Evolutionary conservation across 2,329 filamentous ascomycete species (phyloP).

Genomic region (Fusarium poae): DNA sequence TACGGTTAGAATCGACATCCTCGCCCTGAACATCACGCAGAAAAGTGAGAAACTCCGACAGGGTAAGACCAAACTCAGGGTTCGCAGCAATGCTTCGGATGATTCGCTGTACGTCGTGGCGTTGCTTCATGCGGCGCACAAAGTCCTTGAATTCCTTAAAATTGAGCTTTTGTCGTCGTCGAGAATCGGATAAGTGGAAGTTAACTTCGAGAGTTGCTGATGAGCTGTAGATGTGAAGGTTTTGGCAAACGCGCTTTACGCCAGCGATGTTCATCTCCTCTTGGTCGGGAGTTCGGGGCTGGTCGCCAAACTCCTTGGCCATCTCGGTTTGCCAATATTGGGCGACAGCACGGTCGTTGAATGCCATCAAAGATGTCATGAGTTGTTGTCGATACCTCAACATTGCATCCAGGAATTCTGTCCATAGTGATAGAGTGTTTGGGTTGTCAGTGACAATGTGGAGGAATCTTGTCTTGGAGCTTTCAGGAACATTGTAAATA

Average conservation of each 20-base stretch:
- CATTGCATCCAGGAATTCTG: slow-evolving; percentile 83
- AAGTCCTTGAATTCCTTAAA: slow-evolving; percentile 88
- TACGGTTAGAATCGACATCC: slow-evolving; percentile 74
- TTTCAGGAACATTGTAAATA: slow-evolving; percentile 83
- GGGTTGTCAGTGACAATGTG: slow-evolving; percentile 86
- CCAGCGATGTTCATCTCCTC: slow-evolving; percentile 82
- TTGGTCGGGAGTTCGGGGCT: slow-evolving; percentile 65
- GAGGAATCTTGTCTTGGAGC: slow-evolving; percentile 86
- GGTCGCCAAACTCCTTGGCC: slow-evolving; percentile 72
- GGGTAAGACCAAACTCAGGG: slow-evolving; percentile 73
- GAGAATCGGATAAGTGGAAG: slow-evolving; percentile 79
- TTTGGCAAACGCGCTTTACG: slow-evolving; percentile 86
- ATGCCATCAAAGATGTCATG: slow-evolving; percentile 90
- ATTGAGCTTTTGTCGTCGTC: slow-evolving; percentile 74
- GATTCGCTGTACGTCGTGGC: slow-evolving; percentile 82
- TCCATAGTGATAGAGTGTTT: slow-evolving; percentile 82
- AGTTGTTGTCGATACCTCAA: slow-evolving; percentile 88
- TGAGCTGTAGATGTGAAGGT: slow-evolving; percentile 91
- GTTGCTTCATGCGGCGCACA: slow-evolving; percentile 83
- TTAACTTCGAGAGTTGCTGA: slow-evolving; percentile 78
- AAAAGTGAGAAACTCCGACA: slow-evolving; percentile 81
- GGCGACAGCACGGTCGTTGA: slow-evolving; percentile 83
- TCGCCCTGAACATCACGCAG: slow-evolving; percentile 80
- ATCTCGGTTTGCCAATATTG: slow-evolving; percentile 91
- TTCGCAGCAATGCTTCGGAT: slow-evolving; percentile 73